These are phyloP conservation scores for Pseudohyphozyma bogoriensis DNA, from an alignment of 768 basidiomycete genomes.

Conservation along the genomic window DNA sequence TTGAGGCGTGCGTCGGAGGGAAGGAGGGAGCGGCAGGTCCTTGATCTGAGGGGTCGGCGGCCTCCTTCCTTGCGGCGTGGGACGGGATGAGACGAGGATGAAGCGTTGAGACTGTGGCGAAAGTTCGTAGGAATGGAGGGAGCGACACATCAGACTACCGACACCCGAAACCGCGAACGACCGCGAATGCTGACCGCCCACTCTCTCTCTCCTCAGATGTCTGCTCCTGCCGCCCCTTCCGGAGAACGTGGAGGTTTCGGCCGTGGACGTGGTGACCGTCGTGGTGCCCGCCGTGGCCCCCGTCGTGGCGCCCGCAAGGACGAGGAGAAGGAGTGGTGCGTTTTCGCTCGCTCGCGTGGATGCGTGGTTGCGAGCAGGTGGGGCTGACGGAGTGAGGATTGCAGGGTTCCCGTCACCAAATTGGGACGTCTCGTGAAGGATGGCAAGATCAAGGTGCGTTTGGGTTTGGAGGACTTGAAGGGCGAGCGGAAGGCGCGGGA, in stretches of 20 bases:
- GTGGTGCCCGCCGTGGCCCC: slow-evolving; percentile 63
- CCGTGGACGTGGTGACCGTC: slow-evolving; percentile 55
- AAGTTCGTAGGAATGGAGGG: no score
- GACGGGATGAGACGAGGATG: no score
- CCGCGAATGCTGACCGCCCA: no score
- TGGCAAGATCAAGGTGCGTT: slow-evolving; percentile 99
- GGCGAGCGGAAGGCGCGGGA: no score
- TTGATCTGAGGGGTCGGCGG: no score
- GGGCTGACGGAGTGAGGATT: neutral
- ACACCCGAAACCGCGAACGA: no score
- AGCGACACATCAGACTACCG: no score
- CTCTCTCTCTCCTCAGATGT: slow-evolving; percentile 7
- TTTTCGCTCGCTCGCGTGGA: slow-evolving; percentile 16
- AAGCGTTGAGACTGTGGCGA: no score
- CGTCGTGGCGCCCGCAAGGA: slow-evolving; percentile 97
- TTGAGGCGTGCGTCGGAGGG: no score
- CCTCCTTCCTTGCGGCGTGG: no score
- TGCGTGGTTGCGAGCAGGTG: neutral
- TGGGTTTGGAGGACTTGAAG: no score
- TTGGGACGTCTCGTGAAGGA: slow-evolving; percentile 98
- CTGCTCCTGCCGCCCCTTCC: slow-evolving; percentile 50
- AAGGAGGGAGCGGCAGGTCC: no score
- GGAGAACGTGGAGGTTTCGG: slow-evolving; percentile 86
- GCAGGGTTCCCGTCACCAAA: slow-evolving; percentile 94
- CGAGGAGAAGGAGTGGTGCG: slow-evolving; percentile 98